A percentile compares a stretch with the other conserved stretches of the same genome.
These are phyloP conservation scores for Geotrichum bryndzae DNA, from an alignment of 1,139 yeast species.

Conservation along the genomic window DNA sequence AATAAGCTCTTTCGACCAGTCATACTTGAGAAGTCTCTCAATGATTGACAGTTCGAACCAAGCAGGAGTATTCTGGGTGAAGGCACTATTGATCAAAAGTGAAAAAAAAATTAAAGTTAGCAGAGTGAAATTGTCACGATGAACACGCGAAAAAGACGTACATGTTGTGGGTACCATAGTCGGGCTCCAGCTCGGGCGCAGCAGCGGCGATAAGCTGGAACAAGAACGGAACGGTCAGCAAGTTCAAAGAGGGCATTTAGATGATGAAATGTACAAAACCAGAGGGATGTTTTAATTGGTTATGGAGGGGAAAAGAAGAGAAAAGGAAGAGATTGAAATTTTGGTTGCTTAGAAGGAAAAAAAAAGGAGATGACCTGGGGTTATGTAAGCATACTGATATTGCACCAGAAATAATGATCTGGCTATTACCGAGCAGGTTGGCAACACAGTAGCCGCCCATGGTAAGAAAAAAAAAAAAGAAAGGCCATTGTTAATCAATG, in stretches of 20 bases:
- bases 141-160: conserved; percentile 4
- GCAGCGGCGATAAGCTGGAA: conserved; percentile 8
- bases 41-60: conserved; percentile 35
- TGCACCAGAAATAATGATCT: background rate
- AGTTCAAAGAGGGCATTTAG: background rate
- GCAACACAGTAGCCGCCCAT: background rate
- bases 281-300: background rate
- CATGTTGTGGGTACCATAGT: conserved; percentile 17
- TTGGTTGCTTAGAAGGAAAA: background rate
- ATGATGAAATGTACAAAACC: background rate
- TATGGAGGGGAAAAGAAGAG: background rate
- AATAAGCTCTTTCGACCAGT: conserved; percentile 70
- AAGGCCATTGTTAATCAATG: background rate
- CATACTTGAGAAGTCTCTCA: conserved; percentile 42
- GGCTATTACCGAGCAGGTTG: background rate
- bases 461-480: background rate
- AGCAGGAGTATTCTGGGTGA: conserved; percentile 20
- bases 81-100: conserved; percentile 1
- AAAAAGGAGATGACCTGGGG: background rate
- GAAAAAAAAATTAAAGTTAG: background rate
- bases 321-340: background rate
- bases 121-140: background rate
- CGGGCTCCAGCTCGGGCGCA: background rate
- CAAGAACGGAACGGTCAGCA: background rate
- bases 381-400: background rate